Conservation (phyloP, 345 rosid genomes). For the Iberis pinnata region DNA sequence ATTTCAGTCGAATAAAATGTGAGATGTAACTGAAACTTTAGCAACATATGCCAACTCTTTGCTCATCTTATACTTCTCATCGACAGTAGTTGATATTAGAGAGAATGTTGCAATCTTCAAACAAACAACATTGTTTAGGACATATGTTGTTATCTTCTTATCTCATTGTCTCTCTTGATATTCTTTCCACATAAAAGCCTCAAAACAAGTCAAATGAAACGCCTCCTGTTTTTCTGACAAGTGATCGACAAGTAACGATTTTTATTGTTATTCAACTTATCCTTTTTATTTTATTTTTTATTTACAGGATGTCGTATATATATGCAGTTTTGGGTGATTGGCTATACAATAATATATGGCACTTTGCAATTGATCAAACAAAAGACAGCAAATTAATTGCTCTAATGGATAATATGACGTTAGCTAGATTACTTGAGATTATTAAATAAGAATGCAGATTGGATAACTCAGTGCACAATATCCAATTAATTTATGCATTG, state of each 20-base stretch:
- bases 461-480: too few relatives aligned
- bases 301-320: too few relatives aligned
- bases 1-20: slow-evolving; percentile 13
- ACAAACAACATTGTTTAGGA: not conserved
- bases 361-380: too few relatives aligned
- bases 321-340: too few relatives aligned
- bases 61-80: slow-evolving; percentile 8
- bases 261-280: too few relatives aligned
- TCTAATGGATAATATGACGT: too few relatives aligned
- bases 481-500: too few relatives aligned
- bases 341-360: too few relatives aligned
- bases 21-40: not conserved
- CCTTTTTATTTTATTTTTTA: too few relatives aligned
- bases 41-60: slow-evolving; percentile 13
- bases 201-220: slow-evolving; percentile 2
- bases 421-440: too few relatives aligned
- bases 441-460: too few relatives aligned
- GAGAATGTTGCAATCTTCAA: slow-evolving; percentile 5
- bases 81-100: slow-evolving; percentile 1
- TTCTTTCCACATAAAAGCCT: slow-evolving; percentile 11
- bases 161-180: slow-evolving; percentile 12
- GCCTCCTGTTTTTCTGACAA: not conserved
- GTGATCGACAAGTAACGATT: not conserved
- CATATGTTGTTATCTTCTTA: not conserved
- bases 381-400: too few relatives aligned